Conservation (phyloP, 2,329 filamentous ascomycete species). For the Leptographium radiaticola region DNA sequence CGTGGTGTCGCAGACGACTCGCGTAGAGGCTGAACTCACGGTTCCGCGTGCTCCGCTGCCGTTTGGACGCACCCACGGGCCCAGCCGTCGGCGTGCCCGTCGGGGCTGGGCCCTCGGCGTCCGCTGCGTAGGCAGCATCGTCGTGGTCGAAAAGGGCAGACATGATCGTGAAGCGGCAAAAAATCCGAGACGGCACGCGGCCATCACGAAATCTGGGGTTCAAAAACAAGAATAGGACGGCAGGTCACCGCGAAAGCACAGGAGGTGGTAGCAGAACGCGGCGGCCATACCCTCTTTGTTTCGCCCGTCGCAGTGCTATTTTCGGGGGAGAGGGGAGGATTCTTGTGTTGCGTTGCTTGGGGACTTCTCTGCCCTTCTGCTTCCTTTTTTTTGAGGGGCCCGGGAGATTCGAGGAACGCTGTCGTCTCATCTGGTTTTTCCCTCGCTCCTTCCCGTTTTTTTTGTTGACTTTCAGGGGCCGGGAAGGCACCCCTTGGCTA, state of each 20-base stretch:
- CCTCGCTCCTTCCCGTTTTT: neutral
- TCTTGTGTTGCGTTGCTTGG: too few species aligned
- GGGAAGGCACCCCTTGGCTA: neutral
- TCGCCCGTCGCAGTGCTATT: too few species aligned
- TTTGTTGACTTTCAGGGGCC: constrained; percentile 11
- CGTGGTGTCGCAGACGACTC: constrained; percentile 13
- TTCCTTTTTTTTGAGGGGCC: too few species aligned
- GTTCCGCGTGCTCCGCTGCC: constrained; percentile 12
- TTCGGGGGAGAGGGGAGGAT: too few species aligned
- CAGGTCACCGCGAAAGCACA: too few species aligned
- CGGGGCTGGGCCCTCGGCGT: constrained; percentile 9
- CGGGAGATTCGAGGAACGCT: neutral
- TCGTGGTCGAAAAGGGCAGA: constrained; percentile 11
- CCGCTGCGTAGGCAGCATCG: constrained; percentile 14
- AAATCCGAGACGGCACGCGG: too few species aligned
- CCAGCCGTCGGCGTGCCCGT: constrained; percentile 1
- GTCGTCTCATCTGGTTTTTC: constrained; percentile 3
- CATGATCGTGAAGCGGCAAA: constrained; percentile 1
- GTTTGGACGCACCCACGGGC: neutral
- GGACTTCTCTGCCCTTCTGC: too few species aligned
- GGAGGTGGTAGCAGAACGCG: too few species aligned
- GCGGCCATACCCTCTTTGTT: too few species aligned
- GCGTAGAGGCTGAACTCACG: constrained; percentile 15
- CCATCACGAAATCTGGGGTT: too few species aligned
- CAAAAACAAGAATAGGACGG: too few species aligned